Evolutionary conservation across 2,329 filamentous ascomycete genomes (phyloP).

Genomic region (Ascomycota sp.): DNA sequence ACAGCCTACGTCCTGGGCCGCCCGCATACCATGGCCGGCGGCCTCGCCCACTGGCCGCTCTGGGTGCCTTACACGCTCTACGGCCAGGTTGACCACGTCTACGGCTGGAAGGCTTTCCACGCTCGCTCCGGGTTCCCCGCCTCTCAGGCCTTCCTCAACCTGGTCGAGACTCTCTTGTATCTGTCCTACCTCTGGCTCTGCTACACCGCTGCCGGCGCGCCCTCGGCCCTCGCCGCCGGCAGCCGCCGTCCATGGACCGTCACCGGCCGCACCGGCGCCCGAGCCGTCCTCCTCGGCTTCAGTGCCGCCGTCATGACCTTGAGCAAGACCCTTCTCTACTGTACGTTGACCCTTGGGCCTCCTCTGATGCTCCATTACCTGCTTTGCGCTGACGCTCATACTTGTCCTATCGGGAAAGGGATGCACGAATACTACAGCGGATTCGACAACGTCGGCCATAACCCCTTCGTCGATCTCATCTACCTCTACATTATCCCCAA

Average conservation of each 20-base stretch:
- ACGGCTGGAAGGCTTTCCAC: constrained; percentile 55
- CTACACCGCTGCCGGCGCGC: too few species aligned
- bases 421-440: constrained; percentile 34
- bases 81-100: constrained; percentile 59
- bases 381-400: not conserved
- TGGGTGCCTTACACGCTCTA: constrained; percentile 68
- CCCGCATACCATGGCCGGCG: constrained; percentile 65
- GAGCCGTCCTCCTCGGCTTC: constrained; percentile 27
- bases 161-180: constrained; percentile 48
- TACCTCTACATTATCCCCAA: constrained; percentile 38
- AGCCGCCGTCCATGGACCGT: constrained; percentile 17
- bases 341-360: constrained; percentile 20
- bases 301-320: constrained; percentile 37
- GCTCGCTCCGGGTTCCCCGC: constrained; percentile 53
- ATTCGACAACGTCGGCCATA: constrained; percentile 38
- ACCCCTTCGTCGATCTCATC: constrained; percentile 21
- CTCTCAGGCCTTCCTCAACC: constrained; percentile 52
- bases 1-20: constrained; percentile 58
- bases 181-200: constrained; percentile 28
- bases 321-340: constrained; percentile 41
- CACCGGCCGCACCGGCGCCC: constrained; percentile 20
- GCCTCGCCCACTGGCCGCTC: constrained; percentile 47
- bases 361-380: too few species aligned
- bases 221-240: too few species aligned
- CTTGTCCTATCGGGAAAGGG: constrained; percentile 23